phyloP scores from a whole-genome alignment of 164 flowering plant genomes.

The Echeveria elegans region DNA sequence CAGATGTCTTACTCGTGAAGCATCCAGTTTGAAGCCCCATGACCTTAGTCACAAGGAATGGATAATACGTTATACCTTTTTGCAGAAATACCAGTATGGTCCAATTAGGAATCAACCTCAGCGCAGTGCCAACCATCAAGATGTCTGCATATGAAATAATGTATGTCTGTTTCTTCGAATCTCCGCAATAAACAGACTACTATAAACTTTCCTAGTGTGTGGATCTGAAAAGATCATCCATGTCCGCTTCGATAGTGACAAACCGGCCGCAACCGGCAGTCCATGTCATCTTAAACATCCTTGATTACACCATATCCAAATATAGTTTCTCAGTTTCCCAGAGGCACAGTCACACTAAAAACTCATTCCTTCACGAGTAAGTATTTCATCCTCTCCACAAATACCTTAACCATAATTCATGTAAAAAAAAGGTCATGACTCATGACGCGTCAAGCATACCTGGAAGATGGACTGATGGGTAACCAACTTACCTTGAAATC shows the following conservation, averaged over 20 bases:
- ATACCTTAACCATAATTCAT: too few species aligned
- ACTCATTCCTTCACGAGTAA: neutral
- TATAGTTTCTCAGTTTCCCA: too few species aligned
- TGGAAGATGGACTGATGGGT: too few species aligned
- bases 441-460: too few species aligned
- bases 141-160: neutral
- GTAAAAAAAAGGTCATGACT: too few species aligned
- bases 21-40: neutral
- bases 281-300: neutral
- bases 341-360: neutral
- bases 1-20: neutral
- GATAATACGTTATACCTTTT: neutral
- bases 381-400: neutral
- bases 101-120: neutral
- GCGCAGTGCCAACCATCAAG: too few species aligned
- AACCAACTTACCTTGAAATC: too few species aligned
- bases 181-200: neutral
- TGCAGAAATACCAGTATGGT: neutral
- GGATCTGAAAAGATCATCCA: neutral
- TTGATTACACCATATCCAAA: neutral
- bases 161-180: neutral
- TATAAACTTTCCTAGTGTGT: neutral
- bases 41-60: neutral
- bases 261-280: neutral
- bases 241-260: neutral